These are phyloP conservation scores for Dispira parvispora DNA, from an alignment of 192 early-diverging fungal species.

Conservation along the genomic window DNA sequence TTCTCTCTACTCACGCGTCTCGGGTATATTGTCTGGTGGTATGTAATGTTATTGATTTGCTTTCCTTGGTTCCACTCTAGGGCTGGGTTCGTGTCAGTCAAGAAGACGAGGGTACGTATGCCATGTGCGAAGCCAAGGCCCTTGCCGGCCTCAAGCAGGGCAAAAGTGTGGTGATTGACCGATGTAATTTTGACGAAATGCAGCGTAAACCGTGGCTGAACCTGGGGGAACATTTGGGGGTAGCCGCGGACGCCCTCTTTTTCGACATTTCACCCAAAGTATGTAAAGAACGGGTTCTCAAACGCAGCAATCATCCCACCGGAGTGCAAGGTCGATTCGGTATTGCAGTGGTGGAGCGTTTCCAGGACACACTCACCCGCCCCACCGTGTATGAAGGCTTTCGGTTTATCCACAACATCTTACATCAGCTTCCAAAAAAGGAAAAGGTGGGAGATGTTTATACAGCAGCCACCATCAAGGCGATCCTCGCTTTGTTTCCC, in stretches of 20 bases:
- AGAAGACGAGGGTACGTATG: too few species aligned
- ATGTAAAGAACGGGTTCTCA: constrained; percentile 45
- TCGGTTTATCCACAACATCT: constrained; percentile 31
- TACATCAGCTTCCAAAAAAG: constrained; percentile 23
- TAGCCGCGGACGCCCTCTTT: constrained; percentile 46
- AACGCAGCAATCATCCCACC: constrained; percentile 46
- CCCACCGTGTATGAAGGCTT: constrained; percentile 32
- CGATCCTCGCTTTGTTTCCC: constrained; percentile 28
- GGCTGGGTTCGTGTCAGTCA: too few species aligned
- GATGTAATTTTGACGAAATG: constrained; percentile 58
- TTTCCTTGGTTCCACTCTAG: too few species aligned
- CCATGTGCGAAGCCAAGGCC: too few species aligned
- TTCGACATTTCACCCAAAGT: constrained; percentile 42
- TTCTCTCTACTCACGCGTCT: too few species aligned
- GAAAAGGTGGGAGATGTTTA: constrained; percentile 31
- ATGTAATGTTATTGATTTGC: too few species aligned
- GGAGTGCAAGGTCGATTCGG: constrained; percentile 48
- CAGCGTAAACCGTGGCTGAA: constrained; percentile 58
- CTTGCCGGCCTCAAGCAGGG: constrained; percentile 13
- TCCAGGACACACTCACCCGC: constrained; percentile 26
- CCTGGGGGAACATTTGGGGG: constrained; percentile 35
- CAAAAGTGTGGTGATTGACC: constrained; percentile 56
- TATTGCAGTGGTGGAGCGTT: constrained; percentile 41
- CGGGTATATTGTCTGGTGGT: too few species aligned
- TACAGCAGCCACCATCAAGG: constrained; percentile 20